Percentiles rank a stretch among this genome's conserved stretches.
Evolutionary conservation across 2,329 filamentous ascomycete genomes (phyloP).

Genomic region (Boeremia lycopersici): DNA sequence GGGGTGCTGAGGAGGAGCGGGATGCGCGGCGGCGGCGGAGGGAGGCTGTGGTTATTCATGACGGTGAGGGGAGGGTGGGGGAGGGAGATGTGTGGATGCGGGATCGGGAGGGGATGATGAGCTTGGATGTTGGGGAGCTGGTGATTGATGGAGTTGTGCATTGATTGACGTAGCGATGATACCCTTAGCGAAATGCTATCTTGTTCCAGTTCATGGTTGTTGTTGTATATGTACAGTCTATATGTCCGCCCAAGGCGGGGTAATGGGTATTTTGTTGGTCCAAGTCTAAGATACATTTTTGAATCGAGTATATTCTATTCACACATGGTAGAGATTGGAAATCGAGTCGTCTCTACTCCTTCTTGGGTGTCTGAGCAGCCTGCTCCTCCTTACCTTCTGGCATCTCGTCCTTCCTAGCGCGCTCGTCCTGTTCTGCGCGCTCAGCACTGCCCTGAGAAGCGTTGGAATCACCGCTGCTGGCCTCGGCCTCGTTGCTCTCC

Average conservation of each 20-base stretch:
- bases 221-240: conserved; percentile 15
- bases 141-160: conserved; percentile 13
- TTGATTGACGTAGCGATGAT: conserved; percentile 4
- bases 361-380: conserved; percentile 6
- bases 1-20: conserved; percentile 63
- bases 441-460: conserved; percentile 36
- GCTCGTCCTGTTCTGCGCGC: conserved; percentile 41
- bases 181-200: conserved; percentile 3
- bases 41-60: conserved; percentile 90
- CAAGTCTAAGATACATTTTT: not conserved
- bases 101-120: conserved; percentile 23
- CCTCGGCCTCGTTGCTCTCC: conserved; percentile 38
- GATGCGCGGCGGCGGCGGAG: conserved; percentile 75
- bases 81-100: conserved; percentile 78
- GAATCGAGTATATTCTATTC: conserved; percentile 9
- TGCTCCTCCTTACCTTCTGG: conserved; percentile 26
- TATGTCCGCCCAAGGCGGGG: not conserved
- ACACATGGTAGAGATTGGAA: conserved; percentile 8
- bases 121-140: conserved; percentile 10
- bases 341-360: conserved; percentile 6
- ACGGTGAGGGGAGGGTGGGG: conserved; percentile 76
- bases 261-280: conserved; percentile 15
- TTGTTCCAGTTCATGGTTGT: not conserved
- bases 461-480: conserved; percentile 37
- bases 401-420: conserved; percentile 31